Evolutionary conservation across 2,329 filamentous ascomycete species (phyloP).

Genomic region (Exophiala alcalophila): DNA sequence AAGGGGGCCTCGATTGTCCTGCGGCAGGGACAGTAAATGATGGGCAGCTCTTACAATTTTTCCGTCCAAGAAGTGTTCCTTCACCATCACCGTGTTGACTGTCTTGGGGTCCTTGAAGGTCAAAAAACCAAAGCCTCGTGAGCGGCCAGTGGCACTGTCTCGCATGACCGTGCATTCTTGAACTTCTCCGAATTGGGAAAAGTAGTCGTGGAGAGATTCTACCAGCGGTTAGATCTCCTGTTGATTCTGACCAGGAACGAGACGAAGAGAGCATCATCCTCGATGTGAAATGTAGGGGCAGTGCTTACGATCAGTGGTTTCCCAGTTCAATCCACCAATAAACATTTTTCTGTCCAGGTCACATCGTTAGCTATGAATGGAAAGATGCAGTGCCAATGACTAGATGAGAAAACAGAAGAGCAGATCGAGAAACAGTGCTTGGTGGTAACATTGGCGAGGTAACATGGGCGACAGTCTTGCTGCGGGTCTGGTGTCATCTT

Average conservation of each 20-base stretch:
- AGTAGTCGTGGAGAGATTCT: constrained; percentile 97
- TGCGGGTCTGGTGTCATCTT: no score
- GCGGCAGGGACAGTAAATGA: constrained; percentile 28
- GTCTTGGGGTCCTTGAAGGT: constrained; percentile 98
- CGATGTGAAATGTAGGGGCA: constrained; percentile 9
- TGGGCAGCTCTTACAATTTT: constrained; percentile 73
- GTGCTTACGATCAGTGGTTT: constrained; percentile 91
- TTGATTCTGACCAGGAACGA: not conserved
- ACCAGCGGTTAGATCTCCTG: constrained; percentile 18
- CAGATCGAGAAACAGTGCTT: no score
- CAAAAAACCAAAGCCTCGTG: constrained; percentile 92
- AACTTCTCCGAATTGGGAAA: constrained; percentile 96
- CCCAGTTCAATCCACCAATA: constrained; percentile 97
- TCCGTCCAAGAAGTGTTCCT: constrained; percentile 95
- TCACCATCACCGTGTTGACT: constrained; percentile 99
- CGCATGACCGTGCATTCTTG: constrained; percentile 99
- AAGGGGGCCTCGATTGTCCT: constrained; percentile 24
- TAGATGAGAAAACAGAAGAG: no score
- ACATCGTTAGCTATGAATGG: constrained; percentile 35
- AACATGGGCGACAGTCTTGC: no score
- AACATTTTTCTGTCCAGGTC: constrained; percentile 85
- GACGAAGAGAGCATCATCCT: not conserved
- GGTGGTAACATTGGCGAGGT: no score
- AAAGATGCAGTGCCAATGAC: not conserved
- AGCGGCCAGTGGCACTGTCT: constrained; percentile 88